These are phyloP conservation scores for Trichoderma gamsii DNA, from an alignment of 495 filamentous ascomycete genomes.

Conservation along the genomic window DNA sequence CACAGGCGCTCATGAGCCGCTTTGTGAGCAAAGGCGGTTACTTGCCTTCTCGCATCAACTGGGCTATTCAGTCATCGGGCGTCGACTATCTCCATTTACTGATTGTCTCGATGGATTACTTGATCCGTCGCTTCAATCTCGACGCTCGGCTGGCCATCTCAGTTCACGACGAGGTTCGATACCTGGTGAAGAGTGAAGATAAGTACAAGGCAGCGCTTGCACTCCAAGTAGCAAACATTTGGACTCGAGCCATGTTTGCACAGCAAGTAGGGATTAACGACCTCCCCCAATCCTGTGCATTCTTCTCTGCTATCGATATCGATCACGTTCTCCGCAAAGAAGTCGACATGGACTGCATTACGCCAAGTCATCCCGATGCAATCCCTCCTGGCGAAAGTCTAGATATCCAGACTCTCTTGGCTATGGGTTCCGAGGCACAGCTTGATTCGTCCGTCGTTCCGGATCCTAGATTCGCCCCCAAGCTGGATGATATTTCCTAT, in stretches of 20 bases:
- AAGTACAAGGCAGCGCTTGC: slow-evolving; percentile 87
- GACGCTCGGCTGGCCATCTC: slow-evolving; percentile 82
- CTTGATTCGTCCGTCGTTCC: slow-evolving; percentile 61
- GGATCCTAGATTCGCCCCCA: slow-evolving; percentile 34
- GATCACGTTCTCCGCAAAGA: slow-evolving; percentile 92
- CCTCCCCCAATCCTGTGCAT: slow-evolving; percentile 87
- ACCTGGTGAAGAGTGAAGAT: slow-evolving; percentile 79
- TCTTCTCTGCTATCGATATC: slow-evolving; percentile 92
- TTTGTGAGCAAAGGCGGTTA: slow-evolving; percentile 87
- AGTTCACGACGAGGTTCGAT: slow-evolving; percentile 96
- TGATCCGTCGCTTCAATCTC: slow-evolving; percentile 80
- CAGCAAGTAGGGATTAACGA: slow-evolving; percentile 96
- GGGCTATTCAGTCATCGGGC: slow-evolving; percentile 95
- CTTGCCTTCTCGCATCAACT: slow-evolving; percentile 95
- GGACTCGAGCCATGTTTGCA: slow-evolving; percentile 94
- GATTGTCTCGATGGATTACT: slow-evolving; percentile 90
- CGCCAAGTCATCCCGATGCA: slow-evolving; percentile 70
- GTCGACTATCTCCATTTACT: slow-evolving; percentile 97
- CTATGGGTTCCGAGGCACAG: slow-evolving; percentile 54
- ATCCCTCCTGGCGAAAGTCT: slow-evolving; percentile 84
- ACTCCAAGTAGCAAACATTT: slow-evolving; percentile 87
- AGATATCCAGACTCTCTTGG: slow-evolving; percentile 68
- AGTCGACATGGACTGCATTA: slow-evolving; percentile 95
- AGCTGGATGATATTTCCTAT: slow-evolving; percentile 57
- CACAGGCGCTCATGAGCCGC: slow-evolving; percentile 82